Evolutionary conservation across 139 green algal species (phyloP), one percentile per base, ranked within the genome.

Genomic region (Coccomyxa sp.): DNA sequence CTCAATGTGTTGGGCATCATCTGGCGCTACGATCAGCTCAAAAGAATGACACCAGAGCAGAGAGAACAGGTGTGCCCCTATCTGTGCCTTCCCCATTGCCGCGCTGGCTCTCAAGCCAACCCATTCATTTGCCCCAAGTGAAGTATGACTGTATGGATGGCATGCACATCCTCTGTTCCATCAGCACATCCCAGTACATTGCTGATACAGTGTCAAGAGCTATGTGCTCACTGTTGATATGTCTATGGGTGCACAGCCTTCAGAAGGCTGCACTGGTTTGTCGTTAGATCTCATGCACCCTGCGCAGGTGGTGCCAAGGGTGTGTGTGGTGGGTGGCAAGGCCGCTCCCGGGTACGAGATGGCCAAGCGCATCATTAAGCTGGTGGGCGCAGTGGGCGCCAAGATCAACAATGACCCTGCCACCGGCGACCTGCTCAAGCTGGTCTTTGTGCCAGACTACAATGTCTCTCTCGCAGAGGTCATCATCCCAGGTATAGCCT

Each of bases 371-470:
- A 99, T 99, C 86, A 97, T 99, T 86, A 97, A 96, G 82, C 91
- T 99, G 27, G 89, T 97, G 41, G 93, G 78, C 76, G 89, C 91
- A 3, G 96, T 99, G 27, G 94, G 92, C 50, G 89, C 95, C n/a
- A 88, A 88, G 50, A 90, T 98, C 79, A 98, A 98, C 87, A 86
- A 88, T 36, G 93, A 98, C 86, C 90, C 88, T 10, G 95, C 96
- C 16, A 84, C 98, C 22, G 95, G 95, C 44, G 93, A 98, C 86
- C 89, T 98, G 70, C 92, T 99, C 38, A 98, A 98, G 89, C 76
- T 97, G 37, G 87, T 93, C 77, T 99, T 99, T 90, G 80, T 99
- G 73, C 95, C 96, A 22, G 97, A 99, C 93, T 99, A 99, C 93
- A 99, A 98, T 83, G 96, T 99, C 14, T 92, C 87, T 5, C 69